These are phyloP conservation scores for Jatropha multifida DNA, from an alignment of 441 rosid species.

Conservation along the genomic window DNA sequence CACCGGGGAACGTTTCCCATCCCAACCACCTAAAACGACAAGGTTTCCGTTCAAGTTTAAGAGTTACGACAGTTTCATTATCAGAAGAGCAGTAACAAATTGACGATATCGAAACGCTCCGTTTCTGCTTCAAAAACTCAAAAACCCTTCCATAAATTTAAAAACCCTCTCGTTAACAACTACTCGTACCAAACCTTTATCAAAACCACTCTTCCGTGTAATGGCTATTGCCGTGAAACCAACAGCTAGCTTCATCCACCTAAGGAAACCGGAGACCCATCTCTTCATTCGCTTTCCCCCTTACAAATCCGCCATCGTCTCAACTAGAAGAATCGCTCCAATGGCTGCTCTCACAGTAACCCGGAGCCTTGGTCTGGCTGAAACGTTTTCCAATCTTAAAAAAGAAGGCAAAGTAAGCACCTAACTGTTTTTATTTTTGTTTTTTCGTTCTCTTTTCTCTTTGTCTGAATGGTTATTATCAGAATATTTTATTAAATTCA, in stretches of 20 bases:
- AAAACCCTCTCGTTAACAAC: not conserved
- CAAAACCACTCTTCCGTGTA: not conserved
- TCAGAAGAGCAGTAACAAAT: not conserved
- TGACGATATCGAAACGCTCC: not conserved
- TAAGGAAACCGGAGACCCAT: constrained; percentile 30
- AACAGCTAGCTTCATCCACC: constrained; percentile 30
- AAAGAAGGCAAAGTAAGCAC: constrained; percentile 64
- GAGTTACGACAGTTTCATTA: too few relatives aligned
- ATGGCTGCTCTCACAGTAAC: constrained; percentile 51
- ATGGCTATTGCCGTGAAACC: constrained; percentile 48
- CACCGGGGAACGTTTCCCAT: too few relatives aligned
- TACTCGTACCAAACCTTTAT: not conserved
- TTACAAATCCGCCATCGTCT: constrained; percentile 30
- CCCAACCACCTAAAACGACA: too few relatives aligned
- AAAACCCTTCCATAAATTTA: not conserved
- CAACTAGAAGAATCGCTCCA: constrained; percentile 40
- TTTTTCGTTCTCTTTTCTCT: not conserved
- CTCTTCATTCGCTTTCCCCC: constrained; percentile 21
- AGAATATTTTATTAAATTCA: not conserved
- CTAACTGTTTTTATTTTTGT: not conserved
- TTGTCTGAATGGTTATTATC: too few relatives aligned
- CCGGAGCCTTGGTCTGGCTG: constrained; percentile 51
- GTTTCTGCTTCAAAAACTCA: not conserved
- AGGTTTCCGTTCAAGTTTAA: too few relatives aligned
- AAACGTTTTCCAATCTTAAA: constrained; percentile 69